Base-by-base conservation (phyloP, 192 early-diverging fungal species). In the Diversispora eburnea region DNA sequence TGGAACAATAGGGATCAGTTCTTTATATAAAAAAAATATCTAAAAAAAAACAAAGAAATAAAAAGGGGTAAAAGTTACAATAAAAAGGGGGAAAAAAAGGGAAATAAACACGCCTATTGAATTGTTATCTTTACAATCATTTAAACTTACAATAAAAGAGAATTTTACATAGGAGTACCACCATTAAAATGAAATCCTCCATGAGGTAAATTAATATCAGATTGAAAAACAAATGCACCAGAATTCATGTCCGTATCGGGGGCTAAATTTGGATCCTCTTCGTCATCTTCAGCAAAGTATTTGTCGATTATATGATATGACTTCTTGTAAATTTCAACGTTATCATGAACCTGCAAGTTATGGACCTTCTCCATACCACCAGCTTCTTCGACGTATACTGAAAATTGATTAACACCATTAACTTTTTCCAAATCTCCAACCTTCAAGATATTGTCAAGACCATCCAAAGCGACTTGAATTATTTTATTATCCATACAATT, bases 361-460 rank as follows among this genome's bases (percentile, higher is more conserved):
- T 98, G 91, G 77, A 99, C 94, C 85, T 94, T 94, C 66, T 98
- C 95, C 83, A 98, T 93, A 54, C 96, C 98, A 64, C 90, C 93
- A 55, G 89, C 92, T 75, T 95, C 94, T 83, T 99, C 98, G 75
- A 99, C 90, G 75, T 79, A 90, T 48, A 95, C 75, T 55, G 95
- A 91, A 82, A 91, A 98, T 78, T 89, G 86, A 81, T 99, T 99
- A 65, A 90, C 65, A 47, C 86, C 87, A 58, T 87, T 81, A 25
- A 76, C 82, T 52, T 81, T 72, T 62, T 84, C 82, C 55, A 88
- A 75, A 73, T 98, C 95, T 54, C 98, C 98, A 60, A 95, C 95
- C 84, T 95, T 96, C 41, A 99, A 84, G 77, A 98, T 95, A 81
- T 98, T 99, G 81, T 99, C 98, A 73, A 99, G 78, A 45, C 93